phyloP scores from a whole-genome alignment of 1,284 basidiomycete species.

The Ganoderma sinense region DNA sequence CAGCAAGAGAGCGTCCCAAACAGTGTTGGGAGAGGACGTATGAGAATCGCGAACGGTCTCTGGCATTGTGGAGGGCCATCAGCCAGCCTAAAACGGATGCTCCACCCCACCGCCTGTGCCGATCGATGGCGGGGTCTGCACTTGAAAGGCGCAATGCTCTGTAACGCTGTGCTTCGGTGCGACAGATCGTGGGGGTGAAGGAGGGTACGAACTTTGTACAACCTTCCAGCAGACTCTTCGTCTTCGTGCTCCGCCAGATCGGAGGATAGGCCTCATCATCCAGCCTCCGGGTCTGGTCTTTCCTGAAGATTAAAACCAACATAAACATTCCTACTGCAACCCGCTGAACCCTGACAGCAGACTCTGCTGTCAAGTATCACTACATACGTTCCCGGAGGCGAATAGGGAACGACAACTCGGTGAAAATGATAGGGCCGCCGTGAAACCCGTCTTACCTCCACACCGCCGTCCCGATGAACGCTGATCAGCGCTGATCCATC shows the following conservation, averaged over 20 bases:
- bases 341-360: background rate
- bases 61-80: background rate
- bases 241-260: background rate
- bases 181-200: background rate
- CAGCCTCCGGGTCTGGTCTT: background rate
- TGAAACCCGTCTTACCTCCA: background rate
- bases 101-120: background rate
- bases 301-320: background rate
- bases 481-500: background rate
- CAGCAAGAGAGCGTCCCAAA: background rate
- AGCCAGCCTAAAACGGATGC: background rate
- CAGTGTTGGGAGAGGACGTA: background rate
- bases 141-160: background rate
- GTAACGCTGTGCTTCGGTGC: background rate
- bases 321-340: background rate
- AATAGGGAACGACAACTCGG: background rate
- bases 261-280: background rate
- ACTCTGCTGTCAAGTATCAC: background rate
- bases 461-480: background rate
- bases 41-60: background rate
- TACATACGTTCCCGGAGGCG: background rate
- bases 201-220: background rate
- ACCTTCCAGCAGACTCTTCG: background rate
- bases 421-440: background rate
- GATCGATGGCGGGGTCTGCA: background rate